Base-by-base conservation (phyloP, 768 basidiomycete species). In the Panaeolus papilionaceus region DNA sequence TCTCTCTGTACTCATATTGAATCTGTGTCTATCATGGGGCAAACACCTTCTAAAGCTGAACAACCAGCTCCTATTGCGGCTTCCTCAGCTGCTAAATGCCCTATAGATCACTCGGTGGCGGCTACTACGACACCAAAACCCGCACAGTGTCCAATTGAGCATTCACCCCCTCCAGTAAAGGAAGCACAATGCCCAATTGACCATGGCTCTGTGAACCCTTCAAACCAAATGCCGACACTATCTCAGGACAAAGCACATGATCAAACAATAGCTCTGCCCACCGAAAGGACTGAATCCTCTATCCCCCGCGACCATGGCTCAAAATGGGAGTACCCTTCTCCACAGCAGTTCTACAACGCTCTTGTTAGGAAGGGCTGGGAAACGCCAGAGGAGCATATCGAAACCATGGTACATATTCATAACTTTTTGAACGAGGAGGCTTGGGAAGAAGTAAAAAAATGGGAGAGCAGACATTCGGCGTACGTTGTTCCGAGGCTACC, bases 301-400 rank as follows among this genome's bases (percentile, higher is more conserved):
- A 99, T 99, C 75, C 95, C 95, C 5, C 89, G 96, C 62, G 82
- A 89, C 66, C 71, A 74, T 3, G 75, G 78, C 1, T 77, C 75
- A 11, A 86, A 83, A 58, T 98, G 97, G 97, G 96, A 98, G 76
- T 99, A 99, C 79, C 97, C 97, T 2, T 95, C 92, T 2, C 95
- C 96, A 10, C 97, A 99, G 78, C 96, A 98, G 77, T 98, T 99
- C 76, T 96, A 98, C 78, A 99, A 99, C 78, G 97, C 97, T 0
- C 85, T 99, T 14, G 94, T 94, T 10, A 83, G 95, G 69, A 99
- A 99, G 76, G 98, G 98, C 2, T 95, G 93, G 93, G 96, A 97
- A 79, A 97, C 98, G 2, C 95, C 96, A 0, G 96, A 96, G 78
- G 95, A 98, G 72, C 92, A 95, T 78, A 87, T 98, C 54, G 96